Evolutionary conservation across 1,284 basidiomycete genomes (phyloP).

Genomic region (Ustilago loliicola): DNA sequence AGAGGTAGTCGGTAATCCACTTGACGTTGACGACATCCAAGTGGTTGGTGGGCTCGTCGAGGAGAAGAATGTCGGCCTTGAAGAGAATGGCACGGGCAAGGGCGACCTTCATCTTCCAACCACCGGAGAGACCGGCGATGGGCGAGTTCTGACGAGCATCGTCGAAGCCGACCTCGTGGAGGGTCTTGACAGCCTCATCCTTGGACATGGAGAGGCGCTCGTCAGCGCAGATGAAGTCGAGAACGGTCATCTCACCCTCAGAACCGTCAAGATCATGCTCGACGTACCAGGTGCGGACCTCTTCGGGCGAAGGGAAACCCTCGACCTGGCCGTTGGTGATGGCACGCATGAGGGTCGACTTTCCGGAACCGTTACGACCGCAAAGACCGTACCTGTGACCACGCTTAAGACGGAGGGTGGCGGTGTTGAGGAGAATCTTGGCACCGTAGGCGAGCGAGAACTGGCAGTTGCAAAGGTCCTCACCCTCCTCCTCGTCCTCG

Average conservation of each 20-base stretch:
- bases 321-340: constrained; percentile 71
- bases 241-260: constrained; percentile 68
- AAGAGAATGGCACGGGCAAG: constrained; percentile 70
- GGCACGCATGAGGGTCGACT: constrained; percentile 71
- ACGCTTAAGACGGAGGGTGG: constrained; percentile 70
- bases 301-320: constrained; percentile 70
- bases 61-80: constrained; percentile 70
- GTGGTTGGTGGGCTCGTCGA: constrained; percentile 71
- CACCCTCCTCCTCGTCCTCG: constrained; percentile 71
- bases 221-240: constrained; percentile 69
- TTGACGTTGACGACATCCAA: constrained; percentile 70
- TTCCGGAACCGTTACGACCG: constrained; percentile 70
- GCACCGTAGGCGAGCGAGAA: constrained; percentile 71
- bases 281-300: constrained; percentile 71
- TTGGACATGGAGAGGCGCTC: constrained; percentile 63
- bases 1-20: constrained; percentile 70
- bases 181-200: constrained; percentile 62
- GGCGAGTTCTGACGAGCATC: constrained; percentile 66
- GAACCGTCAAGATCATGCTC: constrained; percentile 71
- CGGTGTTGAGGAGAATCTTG: constrained; percentile 71
- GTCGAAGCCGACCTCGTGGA: constrained; percentile 70
- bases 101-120: constrained; percentile 71
- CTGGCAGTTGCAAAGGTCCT: constrained; percentile 71
- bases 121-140: constrained; percentile 70
- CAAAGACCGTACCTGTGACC: constrained; percentile 71